These are phyloP conservation scores for Ceratobasidium theobromae DNA, from an alignment of 1,284 basidiomycete genomes.

Conservation along the genomic window DNA sequence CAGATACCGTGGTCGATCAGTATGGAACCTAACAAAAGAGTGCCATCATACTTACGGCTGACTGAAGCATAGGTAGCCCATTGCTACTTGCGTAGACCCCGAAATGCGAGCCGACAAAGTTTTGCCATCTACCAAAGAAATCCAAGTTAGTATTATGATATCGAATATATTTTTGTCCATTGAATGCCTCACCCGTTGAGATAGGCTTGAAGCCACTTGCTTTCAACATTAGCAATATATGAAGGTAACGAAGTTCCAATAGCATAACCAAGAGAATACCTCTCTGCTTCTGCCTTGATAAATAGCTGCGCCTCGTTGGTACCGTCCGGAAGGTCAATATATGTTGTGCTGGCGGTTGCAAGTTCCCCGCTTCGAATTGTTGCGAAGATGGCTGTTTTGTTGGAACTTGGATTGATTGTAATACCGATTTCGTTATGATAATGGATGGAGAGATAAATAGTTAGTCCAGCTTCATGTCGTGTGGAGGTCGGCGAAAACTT, in stretches of 20 bases:
- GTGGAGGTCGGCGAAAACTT: slow-evolving; percentile 29
- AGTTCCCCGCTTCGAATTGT: slow-evolving; percentile 29
- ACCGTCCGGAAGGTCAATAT: slow-evolving; percentile 9
- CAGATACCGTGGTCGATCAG: not conserved
- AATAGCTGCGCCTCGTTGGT: slow-evolving; percentile 5
- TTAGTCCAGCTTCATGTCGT: slow-evolving; percentile 30
- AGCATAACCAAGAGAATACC: slow-evolving; percentile 29
- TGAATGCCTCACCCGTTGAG: slow-evolving; percentile 12
- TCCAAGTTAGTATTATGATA: not conserved
- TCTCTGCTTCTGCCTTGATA: slow-evolving; percentile 30
- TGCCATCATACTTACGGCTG: slow-evolving; percentile 4
- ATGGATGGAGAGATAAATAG: slow-evolving; percentile 30
- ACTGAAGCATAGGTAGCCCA: slow-evolving; percentile 18
- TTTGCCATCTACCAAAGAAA: slow-evolving; percentile 16
- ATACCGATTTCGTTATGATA: slow-evolving; percentile 33
- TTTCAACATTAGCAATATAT: slow-evolving; percentile 28
- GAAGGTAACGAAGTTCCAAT: not conserved
- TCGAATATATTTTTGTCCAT: no score
- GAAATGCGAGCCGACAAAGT: slow-evolving; percentile 30
- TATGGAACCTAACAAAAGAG: not conserved
- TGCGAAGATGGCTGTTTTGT: slow-evolving; percentile 22
- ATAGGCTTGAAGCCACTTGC: slow-evolving; percentile 31
- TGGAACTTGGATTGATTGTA: slow-evolving; percentile 28
- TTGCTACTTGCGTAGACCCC: slow-evolving; percentile 16
- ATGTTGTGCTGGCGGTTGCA: slow-evolving; percentile 24